Evolutionary conservation across 352 stramenopile species (phyloP).

Genomic region (Pythium aphanidermatum): DNA sequence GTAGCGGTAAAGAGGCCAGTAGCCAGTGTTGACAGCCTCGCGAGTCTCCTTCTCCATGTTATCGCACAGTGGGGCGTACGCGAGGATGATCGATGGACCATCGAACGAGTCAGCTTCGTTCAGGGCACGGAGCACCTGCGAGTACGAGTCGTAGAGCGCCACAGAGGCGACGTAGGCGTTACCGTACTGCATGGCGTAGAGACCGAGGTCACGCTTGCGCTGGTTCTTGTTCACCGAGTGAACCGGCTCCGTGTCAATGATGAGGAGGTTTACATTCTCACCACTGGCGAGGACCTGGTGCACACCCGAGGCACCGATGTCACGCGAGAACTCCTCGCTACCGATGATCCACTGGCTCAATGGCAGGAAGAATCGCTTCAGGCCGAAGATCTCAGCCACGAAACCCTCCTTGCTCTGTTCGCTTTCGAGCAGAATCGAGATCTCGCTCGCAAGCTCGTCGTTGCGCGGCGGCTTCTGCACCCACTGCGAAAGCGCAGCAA

Average conservation of each 20-base stretch:
- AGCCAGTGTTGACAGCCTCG: constrained; percentile 81
- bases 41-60: constrained; percentile 86
- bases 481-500: constrained; percentile 44
- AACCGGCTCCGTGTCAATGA: constrained; percentile 71
- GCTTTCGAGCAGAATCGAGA: constrained; percentile 53
- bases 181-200: constrained; percentile 93
- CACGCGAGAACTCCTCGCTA: constrained; percentile 68
- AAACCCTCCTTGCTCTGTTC: constrained; percentile 42
- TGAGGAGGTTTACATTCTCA: constrained; percentile 73
- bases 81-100: constrained; percentile 87
- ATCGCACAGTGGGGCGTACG: constrained; percentile 81
- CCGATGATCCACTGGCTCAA: constrained; percentile 78
- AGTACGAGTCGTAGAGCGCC: constrained; percentile 86
- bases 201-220: constrained; percentile 88
- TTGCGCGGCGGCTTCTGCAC: constrained; percentile 41
- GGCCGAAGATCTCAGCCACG: constrained; percentile 37
- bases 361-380: constrained; percentile 58
- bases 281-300: constrained; percentile 69
- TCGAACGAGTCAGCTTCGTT: constrained; percentile 89
- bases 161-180: constrained; percentile 92
- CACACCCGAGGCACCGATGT: constrained; percentile 60
- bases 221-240: constrained; percentile 54
- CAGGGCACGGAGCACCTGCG: constrained; percentile 81
- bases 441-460: constrained; percentile 58
- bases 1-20: constrained; percentile 92